Evolutionary conservation across 2,329 filamentous ascomycete species (phyloP).

Genomic region (Diplodia sapinea): DNA sequence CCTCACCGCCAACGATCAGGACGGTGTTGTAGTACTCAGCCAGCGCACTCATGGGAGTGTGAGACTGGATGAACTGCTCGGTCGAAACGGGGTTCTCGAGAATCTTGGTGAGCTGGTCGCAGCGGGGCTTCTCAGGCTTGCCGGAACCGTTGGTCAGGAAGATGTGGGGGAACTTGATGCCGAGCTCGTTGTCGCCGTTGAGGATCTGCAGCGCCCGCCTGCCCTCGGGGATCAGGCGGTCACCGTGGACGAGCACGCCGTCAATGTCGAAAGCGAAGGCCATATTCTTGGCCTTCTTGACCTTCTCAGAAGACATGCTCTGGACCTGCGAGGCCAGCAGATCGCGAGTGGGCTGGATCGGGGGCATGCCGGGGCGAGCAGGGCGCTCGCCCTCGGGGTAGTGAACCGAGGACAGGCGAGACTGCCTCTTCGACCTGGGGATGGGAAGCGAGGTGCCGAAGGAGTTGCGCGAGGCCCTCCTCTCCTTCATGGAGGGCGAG

Average conservation of each 20-base stretch:
- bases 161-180: conserved; percentile 78
- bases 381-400: conserved; percentile 53
- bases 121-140: conserved; percentile 70
- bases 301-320: conserved; percentile 69
- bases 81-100: conserved; percentile 68
- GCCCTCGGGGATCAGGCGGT: conserved; percentile 71
- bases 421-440: conserved; percentile 71
- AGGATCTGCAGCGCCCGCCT: conserved; percentile 70
- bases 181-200: conserved; percentile 77
- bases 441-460: conserved; percentile 76
- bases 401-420: conserved; percentile 68
- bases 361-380: conserved; percentile 62
- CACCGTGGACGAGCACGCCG: conserved; percentile 76
- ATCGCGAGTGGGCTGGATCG: conserved; percentile 67
- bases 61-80: conserved; percentile 78
- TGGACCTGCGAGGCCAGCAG: conserved; percentile 74
- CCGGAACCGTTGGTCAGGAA: conserved; percentile 77
- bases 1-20: conserved; percentile 76
- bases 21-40: conserved; percentile 79
- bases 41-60: conserved; percentile 77
- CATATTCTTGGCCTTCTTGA: conserved; percentile 75
- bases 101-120: conserved; percentile 70
- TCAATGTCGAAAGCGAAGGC: conserved; percentile 81
- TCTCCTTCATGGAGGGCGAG: conserved; percentile 69
- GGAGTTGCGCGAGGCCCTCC: conserved; percentile 74